Evolutionary conservation across 352 stramenopile species (phyloP).

Genomic region (Globisporangium rhizosaccharum): DNA sequence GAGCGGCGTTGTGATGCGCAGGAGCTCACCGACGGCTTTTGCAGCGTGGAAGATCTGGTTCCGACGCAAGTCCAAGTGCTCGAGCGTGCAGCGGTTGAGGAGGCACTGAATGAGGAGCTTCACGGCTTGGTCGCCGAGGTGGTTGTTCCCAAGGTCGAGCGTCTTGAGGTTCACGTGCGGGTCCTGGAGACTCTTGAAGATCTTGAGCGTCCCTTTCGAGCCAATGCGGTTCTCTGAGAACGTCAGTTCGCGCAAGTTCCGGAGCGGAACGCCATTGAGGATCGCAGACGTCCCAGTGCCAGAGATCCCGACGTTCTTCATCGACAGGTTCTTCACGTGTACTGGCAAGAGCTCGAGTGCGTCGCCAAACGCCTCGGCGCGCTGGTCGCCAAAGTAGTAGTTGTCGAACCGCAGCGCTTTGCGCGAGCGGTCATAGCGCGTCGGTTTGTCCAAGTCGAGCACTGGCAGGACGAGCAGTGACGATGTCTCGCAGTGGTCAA

Average conservation of each 20-base stretch:
- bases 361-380: constrained; percentile 52
- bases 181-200: constrained; percentile 51
- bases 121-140: constrained; percentile 60
- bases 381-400: constrained; percentile 71
- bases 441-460: constrained; percentile 45
- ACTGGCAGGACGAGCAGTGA: constrained; percentile 63
- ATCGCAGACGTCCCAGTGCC: constrained; percentile 50
- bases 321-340: constrained; percentile 49
- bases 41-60: constrained; percentile 69
- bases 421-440: constrained; percentile 32
- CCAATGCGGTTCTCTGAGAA: constrained; percentile 66
- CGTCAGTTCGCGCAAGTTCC: constrained; percentile 52
- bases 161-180: constrained; percentile 51
- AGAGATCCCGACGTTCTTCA: constrained; percentile 69
- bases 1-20: constrained; percentile 57
- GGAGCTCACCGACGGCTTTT: constrained; percentile 45
- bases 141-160: constrained; percentile 69
- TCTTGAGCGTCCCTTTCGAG: constrained; percentile 39
- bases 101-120: constrained; percentile 51
- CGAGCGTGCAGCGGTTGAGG: constrained; percentile 61
- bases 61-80: constrained; percentile 47
- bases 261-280: constrained; percentile 43
- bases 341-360: constrained; percentile 54
- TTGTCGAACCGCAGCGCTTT: constrained; percentile 58
- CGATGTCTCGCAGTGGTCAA: constrained; percentile 42